Percentiles rank a stretch among this genome's conserved stretches.
These are phyloP conservation scores for Trichosporon coremiiforme DNA, from an alignment of 1,284 basidiomycete species.

Conservation along the genomic window DNA sequence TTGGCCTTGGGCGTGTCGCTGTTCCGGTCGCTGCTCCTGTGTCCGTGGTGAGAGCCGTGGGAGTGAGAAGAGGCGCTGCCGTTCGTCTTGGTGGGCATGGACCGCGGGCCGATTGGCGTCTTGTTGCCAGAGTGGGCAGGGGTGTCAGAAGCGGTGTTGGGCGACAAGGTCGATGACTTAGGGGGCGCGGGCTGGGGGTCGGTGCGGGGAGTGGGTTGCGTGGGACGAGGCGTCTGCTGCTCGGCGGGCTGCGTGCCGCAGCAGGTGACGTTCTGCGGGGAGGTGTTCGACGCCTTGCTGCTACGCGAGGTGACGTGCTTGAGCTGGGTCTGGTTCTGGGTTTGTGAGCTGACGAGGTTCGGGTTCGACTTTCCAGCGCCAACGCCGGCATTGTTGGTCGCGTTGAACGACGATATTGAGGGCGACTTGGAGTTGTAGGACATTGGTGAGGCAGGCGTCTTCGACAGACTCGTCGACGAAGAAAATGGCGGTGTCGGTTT, in stretches of 20 bases:
- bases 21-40: neutral
- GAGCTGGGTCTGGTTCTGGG: conserved; percentile 8
- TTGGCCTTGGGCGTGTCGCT: conserved; percentile 14
- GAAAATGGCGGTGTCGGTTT: conserved; percentile 1
- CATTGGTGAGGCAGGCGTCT: neutral
- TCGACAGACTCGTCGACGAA: neutral
- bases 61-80: conserved; percentile 12
- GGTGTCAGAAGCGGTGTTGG: neutral
- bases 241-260: neutral
- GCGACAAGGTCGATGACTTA: neutral
- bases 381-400: neutral
- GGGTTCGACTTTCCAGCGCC: neutral
- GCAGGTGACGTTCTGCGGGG: neutral
- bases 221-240: neutral
- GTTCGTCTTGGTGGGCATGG: conserved; percentile 4
- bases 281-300: conserved; percentile 5
- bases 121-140: neutral
- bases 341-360: neutral
- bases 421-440: conserved; percentile 11
- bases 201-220: neutral
- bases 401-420: neutral
- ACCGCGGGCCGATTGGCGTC: conserved; percentile 2
- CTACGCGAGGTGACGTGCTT: conserved; percentile 9
- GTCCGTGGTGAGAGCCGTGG: conserved; percentile 4
- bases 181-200: conserved; percentile 3